Percentiles rank a stretch among this genome's conserved stretches.
These are phyloP conservation scores for Yamagishiella unicocca DNA, from an alignment of 139 green algal species.

Conservation along the genomic window DNA sequence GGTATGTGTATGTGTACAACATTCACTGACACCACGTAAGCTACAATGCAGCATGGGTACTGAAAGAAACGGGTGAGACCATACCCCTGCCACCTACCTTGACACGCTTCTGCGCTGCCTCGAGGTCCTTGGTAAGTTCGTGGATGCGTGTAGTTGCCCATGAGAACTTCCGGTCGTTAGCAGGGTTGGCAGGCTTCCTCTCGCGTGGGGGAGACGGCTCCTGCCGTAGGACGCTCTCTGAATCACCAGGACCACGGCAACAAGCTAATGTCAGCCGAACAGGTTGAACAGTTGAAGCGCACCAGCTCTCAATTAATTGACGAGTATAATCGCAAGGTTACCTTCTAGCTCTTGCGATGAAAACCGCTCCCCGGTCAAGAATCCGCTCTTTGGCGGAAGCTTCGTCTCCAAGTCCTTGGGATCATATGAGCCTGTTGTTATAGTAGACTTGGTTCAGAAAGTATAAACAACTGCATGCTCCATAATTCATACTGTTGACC, in stretches of 20 bases:
- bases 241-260: too few species aligned
- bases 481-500: not conserved
- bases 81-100: not conserved
- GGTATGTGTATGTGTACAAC: not conserved
- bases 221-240: too few species aligned
- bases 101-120: slow-evolving; percentile 39
- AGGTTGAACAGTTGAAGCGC: too few species aligned
- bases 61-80: not conserved
- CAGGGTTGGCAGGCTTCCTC: slow-evolving; percentile 35
- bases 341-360: slow-evolving; percentile 29
- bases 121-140: slow-evolving; percentile 68
- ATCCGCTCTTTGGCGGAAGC: slow-evolving; percentile 60
- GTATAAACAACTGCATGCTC: not conserved
- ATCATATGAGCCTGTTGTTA: slow-evolving; percentile 66
- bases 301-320: too few species aligned
- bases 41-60: too few species aligned
- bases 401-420: slow-evolving; percentile 57
- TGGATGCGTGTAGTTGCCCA: slow-evolving; percentile 76
- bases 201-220: slow-evolving; percentile 65
- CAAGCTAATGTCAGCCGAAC: too few species aligned
- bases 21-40: not conserved
- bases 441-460: too few species aligned
- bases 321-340: too few species aligned
- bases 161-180: slow-evolving; percentile 61
- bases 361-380: slow-evolving; percentile 61